phyloP scores from a whole-genome alignment of 2,329 filamentous ascomycete genomes.

The Aspergillus sojae region DNA sequence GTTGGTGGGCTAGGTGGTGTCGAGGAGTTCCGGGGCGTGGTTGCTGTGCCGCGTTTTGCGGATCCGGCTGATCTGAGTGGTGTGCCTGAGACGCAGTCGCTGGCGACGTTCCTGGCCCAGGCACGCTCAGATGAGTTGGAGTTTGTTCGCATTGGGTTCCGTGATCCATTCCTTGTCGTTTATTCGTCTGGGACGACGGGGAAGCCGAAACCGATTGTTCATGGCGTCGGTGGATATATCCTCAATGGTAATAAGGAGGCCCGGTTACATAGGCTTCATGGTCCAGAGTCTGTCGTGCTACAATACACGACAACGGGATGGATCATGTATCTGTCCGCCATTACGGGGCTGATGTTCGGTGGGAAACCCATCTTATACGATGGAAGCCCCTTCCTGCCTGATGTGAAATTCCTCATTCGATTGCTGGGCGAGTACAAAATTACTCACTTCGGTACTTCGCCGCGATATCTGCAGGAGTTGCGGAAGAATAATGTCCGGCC shows the following conservation, averaged over 20 bases:
- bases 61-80: constrained; percentile 59
- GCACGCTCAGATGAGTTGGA: constrained; percentile 41
- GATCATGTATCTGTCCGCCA: constrained; percentile 80
- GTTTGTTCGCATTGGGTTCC: constrained; percentile 67
- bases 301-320: constrained; percentile 75
- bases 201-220: constrained; percentile 82
- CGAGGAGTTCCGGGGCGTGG: constrained; percentile 62
- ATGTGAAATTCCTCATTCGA: constrained; percentile 64
- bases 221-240: constrained; percentile 55
- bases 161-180: constrained; percentile 75
- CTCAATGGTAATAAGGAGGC: constrained; percentile 61
- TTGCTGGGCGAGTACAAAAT: constrained; percentile 65
- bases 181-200: constrained; percentile 83
- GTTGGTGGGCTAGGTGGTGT: constrained; percentile 64
- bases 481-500: constrained; percentile 66
- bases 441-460: constrained; percentile 74
- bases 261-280: constrained; percentile 53
- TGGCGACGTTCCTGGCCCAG: constrained; percentile 44
- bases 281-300: constrained; percentile 47
- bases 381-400: constrained; percentile 76
- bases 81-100: constrained; percentile 50
- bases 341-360: constrained; percentile 63
- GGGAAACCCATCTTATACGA: constrained; percentile 73
- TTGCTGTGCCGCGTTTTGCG: constrained; percentile 69
- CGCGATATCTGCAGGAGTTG: constrained; percentile 75